Conservation (phyloP, 768 basidiomycete genomes). For the Hygrocybe punicea region DNA sequence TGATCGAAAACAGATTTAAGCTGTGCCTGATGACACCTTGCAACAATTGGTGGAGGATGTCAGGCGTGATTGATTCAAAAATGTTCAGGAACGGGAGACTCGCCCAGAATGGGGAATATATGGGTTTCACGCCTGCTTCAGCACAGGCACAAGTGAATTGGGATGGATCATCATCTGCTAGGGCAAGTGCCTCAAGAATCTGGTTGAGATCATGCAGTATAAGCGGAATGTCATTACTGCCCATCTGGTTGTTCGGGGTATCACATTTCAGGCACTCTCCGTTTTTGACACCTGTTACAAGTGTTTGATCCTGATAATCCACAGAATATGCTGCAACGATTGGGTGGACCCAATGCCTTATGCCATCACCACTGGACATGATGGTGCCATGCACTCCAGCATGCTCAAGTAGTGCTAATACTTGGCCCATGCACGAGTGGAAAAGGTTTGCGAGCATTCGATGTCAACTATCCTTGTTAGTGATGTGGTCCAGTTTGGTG, state of each 20-base stretch:
- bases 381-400: slow-evolving; percentile 22
- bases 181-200: slow-evolving; percentile 16
- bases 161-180: slow-evolving; percentile 10
- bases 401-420: slow-evolving; percentile 30
- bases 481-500: slow-evolving; percentile 29
- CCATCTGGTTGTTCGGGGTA: slow-evolving; percentile 16
- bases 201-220: slow-evolving; percentile 11
- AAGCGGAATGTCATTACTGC: slow-evolving; percentile 4
- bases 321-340: slow-evolving; percentile 41
- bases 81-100: slow-evolving; percentile 41
- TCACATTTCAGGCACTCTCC: slow-evolving; percentile 31
- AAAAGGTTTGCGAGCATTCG: slow-evolving; percentile 29
- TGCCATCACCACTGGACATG: slow-evolving; percentile 36
- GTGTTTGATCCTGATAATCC: slow-evolving; percentile 46
- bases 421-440: slow-evolving; percentile 33
- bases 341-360: slow-evolving; percentile 29
- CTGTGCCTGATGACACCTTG: slow-evolving; percentile 48
- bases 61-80: slow-evolving; percentile 40
- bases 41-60: slow-evolving; percentile 48
- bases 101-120: slow-evolving; percentile 40
- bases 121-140: slow-evolving; percentile 23
- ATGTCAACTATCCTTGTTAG: slow-evolving; percentile 21
- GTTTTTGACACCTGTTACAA: slow-evolving; percentile 28
- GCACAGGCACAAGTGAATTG: slow-evolving; percentile 17
- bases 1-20: slow-evolving; percentile 17